These are phyloP conservation scores for Lasiosphaeria hispida DNA, from an alignment of 495 filamentous ascomycete species.

Conservation along the genomic window DNA sequence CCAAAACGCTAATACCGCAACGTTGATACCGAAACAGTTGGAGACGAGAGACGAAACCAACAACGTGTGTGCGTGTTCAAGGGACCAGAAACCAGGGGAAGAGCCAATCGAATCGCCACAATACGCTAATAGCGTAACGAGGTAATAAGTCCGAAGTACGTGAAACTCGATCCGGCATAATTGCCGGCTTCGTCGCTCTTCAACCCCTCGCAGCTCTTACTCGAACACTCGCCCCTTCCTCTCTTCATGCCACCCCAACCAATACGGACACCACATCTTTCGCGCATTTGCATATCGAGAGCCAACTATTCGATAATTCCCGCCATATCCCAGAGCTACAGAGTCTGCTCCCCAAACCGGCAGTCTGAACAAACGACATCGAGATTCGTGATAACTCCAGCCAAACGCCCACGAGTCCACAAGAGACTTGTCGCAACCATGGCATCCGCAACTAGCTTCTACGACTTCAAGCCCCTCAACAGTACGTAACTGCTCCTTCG, in stretches of 20 bases:
- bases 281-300: slow-evolving; percentile 4
- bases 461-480: slow-evolving; percentile 83
- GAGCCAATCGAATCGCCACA: too few species aligned
- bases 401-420: too few species aligned
- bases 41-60: too few species aligned
- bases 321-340: not conserved
- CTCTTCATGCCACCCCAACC: slow-evolving; percentile 2
- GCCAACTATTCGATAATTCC: not conserved
- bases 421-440: slow-evolving; percentile 53
- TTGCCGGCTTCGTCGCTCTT: not conserved
- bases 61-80: too few species aligned
- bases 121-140: not conserved
- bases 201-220: not conserved
- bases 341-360: not conserved
- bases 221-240: not conserved
- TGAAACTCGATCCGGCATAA: slow-evolving; percentile 2
- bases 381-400: too few species aligned
- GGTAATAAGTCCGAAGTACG: too few species aligned
- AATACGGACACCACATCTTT: not conserved
- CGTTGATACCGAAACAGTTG: too few species aligned
- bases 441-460: slow-evolving; percentile 86
- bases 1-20: too few species aligned
- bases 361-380: not conserved
- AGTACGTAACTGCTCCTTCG: slow-evolving; percentile 51
- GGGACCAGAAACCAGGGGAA: too few species aligned